These are phyloP conservation scores for Tephrocybe rancida DNA, from an alignment of 768 basidiomycete genomes.

Conservation along the genomic window DNA sequence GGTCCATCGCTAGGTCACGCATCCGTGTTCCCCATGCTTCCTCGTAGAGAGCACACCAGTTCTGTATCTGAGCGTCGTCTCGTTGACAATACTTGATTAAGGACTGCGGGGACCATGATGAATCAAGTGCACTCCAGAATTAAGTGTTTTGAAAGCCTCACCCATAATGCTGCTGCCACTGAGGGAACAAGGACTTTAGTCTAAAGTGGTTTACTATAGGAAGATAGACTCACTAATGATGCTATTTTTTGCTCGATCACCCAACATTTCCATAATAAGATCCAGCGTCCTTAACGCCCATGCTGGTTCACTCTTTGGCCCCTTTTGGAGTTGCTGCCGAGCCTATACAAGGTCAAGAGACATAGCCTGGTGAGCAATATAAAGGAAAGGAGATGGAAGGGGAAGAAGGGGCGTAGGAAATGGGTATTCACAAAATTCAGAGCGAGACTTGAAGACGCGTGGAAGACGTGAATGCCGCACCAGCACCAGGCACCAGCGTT, in stretches of 20 bases:
- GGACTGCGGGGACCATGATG: constrained; percentile 39
- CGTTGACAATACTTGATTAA: constrained; percentile 65
- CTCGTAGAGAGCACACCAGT: constrained; percentile 65
- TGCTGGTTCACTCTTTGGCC: constrained; percentile 37
- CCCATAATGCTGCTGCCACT: constrained; percentile 70
- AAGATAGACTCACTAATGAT: constrained; percentile 37
- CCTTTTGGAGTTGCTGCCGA: constrained; percentile 38
- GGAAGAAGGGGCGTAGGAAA: constrained; percentile 8
- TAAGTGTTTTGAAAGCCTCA: constrained; percentile 35
- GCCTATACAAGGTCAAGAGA: constrained; percentile 37
- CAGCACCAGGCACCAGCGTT: constrained; percentile 84
- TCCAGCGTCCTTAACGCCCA: constrained; percentile 48
- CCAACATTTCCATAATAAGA: constrained; percentile 46
- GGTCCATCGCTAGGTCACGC: constrained; percentile 46
- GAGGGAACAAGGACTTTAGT: constrained; percentile 16
- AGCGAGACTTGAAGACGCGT: constrained; percentile 69
- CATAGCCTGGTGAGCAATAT: too few relatives aligned
- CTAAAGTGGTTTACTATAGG: background rate
- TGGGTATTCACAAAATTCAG: constrained; percentile 57
- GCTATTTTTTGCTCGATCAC: constrained; percentile 52
- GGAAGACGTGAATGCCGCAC: constrained; percentile 71
- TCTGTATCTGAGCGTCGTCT: constrained; percentile 55
- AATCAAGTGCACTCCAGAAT: constrained; percentile 3
- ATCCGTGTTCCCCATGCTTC: constrained; percentile 67
- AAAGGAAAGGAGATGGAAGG: background rate